These are phyloP conservation scores for Mollisia scopiformis DNA, from an alignment of 2,329 filamentous ascomycete species.

Conservation along the genomic window DNA sequence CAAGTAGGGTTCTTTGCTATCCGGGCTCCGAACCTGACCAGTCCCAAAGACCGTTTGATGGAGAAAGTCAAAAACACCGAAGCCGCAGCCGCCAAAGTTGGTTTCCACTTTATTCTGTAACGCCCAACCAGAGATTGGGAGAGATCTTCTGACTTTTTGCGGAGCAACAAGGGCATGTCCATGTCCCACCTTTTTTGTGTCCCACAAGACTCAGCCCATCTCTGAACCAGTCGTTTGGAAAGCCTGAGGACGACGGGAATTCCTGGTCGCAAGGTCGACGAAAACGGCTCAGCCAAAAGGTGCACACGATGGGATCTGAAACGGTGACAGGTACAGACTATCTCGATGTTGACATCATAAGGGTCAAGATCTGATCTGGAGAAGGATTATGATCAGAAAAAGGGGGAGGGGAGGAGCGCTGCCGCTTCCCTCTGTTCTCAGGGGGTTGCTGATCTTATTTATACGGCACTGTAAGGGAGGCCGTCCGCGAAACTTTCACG, in stretches of 20 bases:
- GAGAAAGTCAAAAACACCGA: background rate
- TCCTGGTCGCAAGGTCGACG: background rate
- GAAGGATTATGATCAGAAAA: too few relatives aligned
- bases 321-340: background rate
- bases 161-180: too few relatives aligned
- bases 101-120: background rate
- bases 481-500: background rate
- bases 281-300: background rate
- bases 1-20: too few relatives aligned
- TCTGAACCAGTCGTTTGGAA: too few relatives aligned
- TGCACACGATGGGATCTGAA: slow-evolving; percentile 3
- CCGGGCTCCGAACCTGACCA: background rate
- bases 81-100: background rate
- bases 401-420: too few relatives aligned
- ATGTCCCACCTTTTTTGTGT: too few relatives aligned
- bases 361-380: background rate
- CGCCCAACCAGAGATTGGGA: background rate
- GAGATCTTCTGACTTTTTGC: background rate
- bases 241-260: background rate
- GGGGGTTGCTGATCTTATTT: background rate
- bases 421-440: too few relatives aligned
- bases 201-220: too few relatives aligned
- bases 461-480: background rate
- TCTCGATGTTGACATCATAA: background rate
- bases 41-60: too few relatives aligned